phyloP scores from a whole-genome alignment of 352 stramenopile genomes.

The Pelagophyceae sp. region DNA sequence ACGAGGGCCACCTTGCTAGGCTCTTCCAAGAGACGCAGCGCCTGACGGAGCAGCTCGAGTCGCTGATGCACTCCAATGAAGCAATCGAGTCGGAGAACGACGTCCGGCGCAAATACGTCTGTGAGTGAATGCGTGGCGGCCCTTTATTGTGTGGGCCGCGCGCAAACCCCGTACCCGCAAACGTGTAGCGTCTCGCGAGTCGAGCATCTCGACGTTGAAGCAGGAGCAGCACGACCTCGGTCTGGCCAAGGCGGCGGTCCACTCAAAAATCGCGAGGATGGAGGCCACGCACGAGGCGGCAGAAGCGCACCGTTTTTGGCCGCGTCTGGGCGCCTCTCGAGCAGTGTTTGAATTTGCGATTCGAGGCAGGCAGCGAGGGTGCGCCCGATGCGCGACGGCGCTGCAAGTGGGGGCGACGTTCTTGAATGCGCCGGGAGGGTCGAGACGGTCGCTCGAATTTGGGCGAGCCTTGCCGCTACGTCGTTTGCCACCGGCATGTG shows the following conservation, averaged over 20 bases:
- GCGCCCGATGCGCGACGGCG: too few species aligned
- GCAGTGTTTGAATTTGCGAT: too few species aligned
- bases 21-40: constrained; percentile 47
- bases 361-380: too few species aligned
- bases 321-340: too few species aligned
- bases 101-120: constrained; percentile 34
- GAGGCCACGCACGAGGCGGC: constrained; percentile 29
- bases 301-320: constrained; percentile 26
- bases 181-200: neutral
- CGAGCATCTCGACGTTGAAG: constrained; percentile 30
- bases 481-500: too few species aligned
- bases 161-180: constrained; percentile 10
- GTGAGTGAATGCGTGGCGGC: constrained; percentile 12
- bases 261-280: constrained; percentile 30
- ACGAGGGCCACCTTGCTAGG: too few species aligned
- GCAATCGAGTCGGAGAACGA: constrained; percentile 31
- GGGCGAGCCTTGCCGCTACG: too few species aligned
- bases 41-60: constrained; percentile 31
- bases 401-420: too few species aligned
- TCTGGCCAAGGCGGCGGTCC: constrained; percentile 40
- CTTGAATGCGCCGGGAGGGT: too few species aligned
- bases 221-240: constrained; percentile 54
- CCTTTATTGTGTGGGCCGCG: too few species aligned
- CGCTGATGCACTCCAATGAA: constrained; percentile 31
- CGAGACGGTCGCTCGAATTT: too few species aligned